Evolutionary conservation across 2,329 filamentous ascomycete species (phyloP).

Genomic region (Gaeumannomyces sp.): DNA sequence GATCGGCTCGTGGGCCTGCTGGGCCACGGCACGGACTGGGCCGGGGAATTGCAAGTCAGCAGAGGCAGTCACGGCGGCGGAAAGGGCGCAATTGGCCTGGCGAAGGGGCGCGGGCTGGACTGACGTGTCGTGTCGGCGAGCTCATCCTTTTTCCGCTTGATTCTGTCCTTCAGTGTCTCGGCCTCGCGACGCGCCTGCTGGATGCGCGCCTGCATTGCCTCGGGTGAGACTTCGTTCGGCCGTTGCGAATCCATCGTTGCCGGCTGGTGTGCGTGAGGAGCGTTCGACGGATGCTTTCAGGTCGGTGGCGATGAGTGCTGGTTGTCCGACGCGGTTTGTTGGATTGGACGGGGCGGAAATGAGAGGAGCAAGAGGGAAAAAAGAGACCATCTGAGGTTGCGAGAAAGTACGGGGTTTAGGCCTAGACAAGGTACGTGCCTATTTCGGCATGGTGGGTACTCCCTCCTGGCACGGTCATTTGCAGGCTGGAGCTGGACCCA

Average conservation of each 20-base stretch:
- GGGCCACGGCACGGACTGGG: conserved; percentile 83
- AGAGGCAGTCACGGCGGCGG: conserved; percentile 9
- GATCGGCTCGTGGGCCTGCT: conserved; percentile 85
- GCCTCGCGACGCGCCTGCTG: conserved; percentile 92
- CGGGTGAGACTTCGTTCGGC: conserved; percentile 59
- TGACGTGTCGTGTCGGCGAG: conserved; percentile 95
- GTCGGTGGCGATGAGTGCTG: conserved; percentile 16
- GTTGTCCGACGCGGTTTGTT: conserved; percentile 7
- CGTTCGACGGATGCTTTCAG: conserved; percentile 10
- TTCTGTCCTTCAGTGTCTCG: conserved; percentile 94
- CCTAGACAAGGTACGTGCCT: background rate
- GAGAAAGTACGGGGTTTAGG: conserved; percentile 3
- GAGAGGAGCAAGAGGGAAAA: conserved; percentile 8
- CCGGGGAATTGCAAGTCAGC: conserved; percentile 16
- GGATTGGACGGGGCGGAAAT: conserved; percentile 7
- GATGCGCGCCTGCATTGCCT: conserved; percentile 88
- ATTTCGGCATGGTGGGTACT: conserved; percentile 1
- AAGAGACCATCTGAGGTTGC: conserved; percentile 7
- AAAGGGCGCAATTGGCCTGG: conserved; percentile 10
- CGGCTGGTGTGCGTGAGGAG: conserved; percentile 7
- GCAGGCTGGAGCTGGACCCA: conserved; percentile 1
- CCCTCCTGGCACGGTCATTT: conserved; percentile 1
- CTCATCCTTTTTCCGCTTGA: conserved; percentile 99
- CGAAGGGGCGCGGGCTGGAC: conserved; percentile 31
- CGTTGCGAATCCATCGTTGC: conserved; percentile 50